These are phyloP conservation scores for Rutstroemia sp. DNA, from an alignment of 2,329 filamentous ascomycete species.

Conservation along the genomic window DNA sequence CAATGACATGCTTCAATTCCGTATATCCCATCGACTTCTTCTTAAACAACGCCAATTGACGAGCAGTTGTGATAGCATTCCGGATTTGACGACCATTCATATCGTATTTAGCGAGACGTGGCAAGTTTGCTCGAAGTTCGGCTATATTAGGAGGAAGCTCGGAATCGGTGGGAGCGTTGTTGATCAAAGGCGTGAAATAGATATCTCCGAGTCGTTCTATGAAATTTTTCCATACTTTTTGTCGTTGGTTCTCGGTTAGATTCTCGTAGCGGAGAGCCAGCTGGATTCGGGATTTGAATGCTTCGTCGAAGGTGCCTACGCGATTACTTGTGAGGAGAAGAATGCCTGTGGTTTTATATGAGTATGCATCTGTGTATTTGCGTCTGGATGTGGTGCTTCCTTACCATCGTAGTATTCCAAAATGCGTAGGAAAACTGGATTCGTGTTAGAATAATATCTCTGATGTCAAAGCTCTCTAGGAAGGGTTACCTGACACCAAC, in stretches of 20 bases:
- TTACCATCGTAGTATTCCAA: slow-evolving; percentile 28
- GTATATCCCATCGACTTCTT: neutral
- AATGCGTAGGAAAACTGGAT: slow-evolving; percentile 29
- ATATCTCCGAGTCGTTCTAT: slow-evolving; percentile 1
- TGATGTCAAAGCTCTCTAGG: no score
- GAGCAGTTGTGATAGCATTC: slow-evolving; percentile 27
- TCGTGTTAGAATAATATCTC: no score
- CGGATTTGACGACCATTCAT: slow-evolving; percentile 29
- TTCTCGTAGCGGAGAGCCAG: slow-evolving; percentile 26
- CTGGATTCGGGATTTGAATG: slow-evolving; percentile 32
- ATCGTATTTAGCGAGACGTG: neutral
- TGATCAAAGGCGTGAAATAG: neutral
- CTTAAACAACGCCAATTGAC: slow-evolving; percentile 19
- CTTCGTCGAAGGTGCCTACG: slow-evolving; percentile 32
- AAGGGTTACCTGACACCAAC: slow-evolving; percentile 7
- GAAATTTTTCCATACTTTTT: slow-evolving; percentile 13
- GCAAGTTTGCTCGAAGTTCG: slow-evolving; percentile 3
- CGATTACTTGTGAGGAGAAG: slow-evolving; percentile 36
- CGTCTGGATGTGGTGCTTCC: no score
- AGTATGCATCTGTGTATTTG: no score
- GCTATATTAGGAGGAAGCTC: neutral
- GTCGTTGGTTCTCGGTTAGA: neutral
- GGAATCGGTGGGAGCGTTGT: no score
- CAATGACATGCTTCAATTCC: no score
- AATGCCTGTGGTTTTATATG: slow-evolving; percentile 25